These are phyloP conservation scores for Aspergillus ellipticus DNA, from an alignment of 495 filamentous ascomycete genomes.

Conservation along the genomic window DNA sequence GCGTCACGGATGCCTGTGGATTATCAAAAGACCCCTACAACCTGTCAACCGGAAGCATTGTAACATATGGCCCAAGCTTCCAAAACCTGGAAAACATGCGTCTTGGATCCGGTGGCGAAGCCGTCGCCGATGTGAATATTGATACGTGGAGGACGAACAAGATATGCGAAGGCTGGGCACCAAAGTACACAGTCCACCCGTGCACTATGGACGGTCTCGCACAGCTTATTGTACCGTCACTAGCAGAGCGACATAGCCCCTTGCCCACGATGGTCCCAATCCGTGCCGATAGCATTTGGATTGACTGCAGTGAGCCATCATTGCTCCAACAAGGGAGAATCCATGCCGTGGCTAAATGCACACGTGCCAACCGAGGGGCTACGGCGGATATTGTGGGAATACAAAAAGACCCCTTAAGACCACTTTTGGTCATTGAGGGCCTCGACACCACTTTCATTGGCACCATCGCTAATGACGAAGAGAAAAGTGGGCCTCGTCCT, in stretches of 20 bases:
- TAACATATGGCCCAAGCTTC: slow-evolving; percentile 34
- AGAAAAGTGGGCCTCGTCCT: not conserved
- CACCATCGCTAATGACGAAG: not conserved
- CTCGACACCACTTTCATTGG: not conserved
- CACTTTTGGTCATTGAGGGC: not conserved
- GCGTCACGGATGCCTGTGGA: not conserved
- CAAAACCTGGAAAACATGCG: slow-evolving; percentile 24
- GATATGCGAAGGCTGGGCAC: not conserved
- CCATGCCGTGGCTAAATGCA: not conserved
- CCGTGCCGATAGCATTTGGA: not conserved
- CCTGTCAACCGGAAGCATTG: not conserved
- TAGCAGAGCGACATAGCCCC: slow-evolving; percentile 11
- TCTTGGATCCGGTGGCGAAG: too few relatives aligned
- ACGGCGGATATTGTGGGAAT: not conserved
- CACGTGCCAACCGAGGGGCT: not conserved
- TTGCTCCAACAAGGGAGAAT: not conserved
- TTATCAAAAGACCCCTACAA: not conserved
- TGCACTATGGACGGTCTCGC: slow-evolving; percentile 42
- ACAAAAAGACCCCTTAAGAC: not conserved
- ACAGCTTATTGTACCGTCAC: slow-evolving; percentile 29
- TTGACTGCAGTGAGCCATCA: not conserved
- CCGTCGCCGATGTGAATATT: too few relatives aligned
- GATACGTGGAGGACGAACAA: not conserved
- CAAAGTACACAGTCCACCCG: slow-evolving; percentile 35
- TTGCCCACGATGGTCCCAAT: not conserved